Evolutionary conservation across 495 filamentous ascomycete species (phyloP), one percentile per base, ranked within the genome.

Genomic region (Aspergillus nanangensis): DNA sequence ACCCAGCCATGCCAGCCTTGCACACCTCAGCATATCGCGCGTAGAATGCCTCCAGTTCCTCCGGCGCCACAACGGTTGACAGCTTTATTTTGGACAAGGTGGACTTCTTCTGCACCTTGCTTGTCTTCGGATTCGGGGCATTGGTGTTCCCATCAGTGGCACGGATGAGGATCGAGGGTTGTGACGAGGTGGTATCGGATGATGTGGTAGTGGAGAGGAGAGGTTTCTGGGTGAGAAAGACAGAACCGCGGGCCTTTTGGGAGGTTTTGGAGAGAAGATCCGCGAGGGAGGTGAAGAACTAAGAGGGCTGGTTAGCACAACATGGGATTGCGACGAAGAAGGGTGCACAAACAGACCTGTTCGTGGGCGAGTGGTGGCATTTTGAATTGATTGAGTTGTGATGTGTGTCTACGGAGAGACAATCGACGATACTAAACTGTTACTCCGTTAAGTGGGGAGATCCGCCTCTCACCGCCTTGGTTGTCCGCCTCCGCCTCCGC

Each of bases 231-330:
- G 85, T 87, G 46, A 98, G 77, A 69, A 74, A 84, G 53, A 98
- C 72, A 21, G 86, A 84, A 58, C 88, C 88, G 55, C 87, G 83
- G 53, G 81, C 69, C 55, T 84, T 81, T 51, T 78, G 66, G 40
- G 84, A 86, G 38, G 79, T 78, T 33, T 72, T 66, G 44, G 80
- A 75, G 63, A 97, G 86, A 51, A 98, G 84, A 51, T 74, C 63
- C 38, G 81, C 65, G 44, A 98, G 86, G 49, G 80, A 77, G 45
- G 75, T 60, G 76, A 98, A 94, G 81, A 98, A 98, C 90, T 97
- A n/a, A n/a, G 60, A 45, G 15, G 34, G 38, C 57, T 34, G 57
- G 60, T 38, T 53, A 45, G 41, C 49, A 23, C 32, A n/a, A n/a
- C n/a, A n/a, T n/a, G n/a, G n/a, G n/a, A n/a, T n/a, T n/a, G n/a